These are phyloP conservation scores for Salpingoeca rosetta DNA, from an alignment of 78 protist genomes.

Conservation along the genomic window DNA sequence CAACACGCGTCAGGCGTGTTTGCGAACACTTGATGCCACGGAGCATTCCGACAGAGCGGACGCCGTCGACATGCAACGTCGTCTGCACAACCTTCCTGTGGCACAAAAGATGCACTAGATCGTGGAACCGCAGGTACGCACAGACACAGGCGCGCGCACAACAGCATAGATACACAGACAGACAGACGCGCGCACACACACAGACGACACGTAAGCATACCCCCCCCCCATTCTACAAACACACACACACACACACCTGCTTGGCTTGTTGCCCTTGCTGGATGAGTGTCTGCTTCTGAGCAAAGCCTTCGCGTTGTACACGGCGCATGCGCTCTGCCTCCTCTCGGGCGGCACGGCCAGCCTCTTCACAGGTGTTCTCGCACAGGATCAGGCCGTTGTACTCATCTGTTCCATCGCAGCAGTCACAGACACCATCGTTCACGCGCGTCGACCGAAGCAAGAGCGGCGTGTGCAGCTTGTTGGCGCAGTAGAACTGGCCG, in stretches of 20 bases:
- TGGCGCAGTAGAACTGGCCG: slow-evolving; percentile 21
- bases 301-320: background rate
- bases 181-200: no score
- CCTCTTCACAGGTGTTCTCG: background rate
- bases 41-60: no score
- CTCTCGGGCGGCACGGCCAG: background rate
- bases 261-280: background rate
- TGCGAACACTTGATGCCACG: background rate
- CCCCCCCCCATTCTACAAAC: no score
- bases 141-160: no score
- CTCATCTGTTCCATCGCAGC: slow-evolving; percentile 51
- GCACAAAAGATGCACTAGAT: no score
- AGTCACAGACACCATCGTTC: slow-evolving; percentile 48
- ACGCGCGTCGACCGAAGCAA: slow-evolving; percentile 1
- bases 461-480: background rate
- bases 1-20: background rate
- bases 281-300: background rate
- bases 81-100: no score
- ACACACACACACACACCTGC: background rate
- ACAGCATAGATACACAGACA: no score
- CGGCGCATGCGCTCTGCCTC: background rate
- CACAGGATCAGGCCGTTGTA: background rate
- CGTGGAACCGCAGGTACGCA: no score
- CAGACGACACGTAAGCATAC: no score
- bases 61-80: no score